A percentile compares a stretch with the other conserved stretches of the same genome.
These are phyloP conservation scores for Sugiyamaella valdiviana DNA, from an alignment of 805 yeast genomes.

Conservation along the genomic window DNA sequence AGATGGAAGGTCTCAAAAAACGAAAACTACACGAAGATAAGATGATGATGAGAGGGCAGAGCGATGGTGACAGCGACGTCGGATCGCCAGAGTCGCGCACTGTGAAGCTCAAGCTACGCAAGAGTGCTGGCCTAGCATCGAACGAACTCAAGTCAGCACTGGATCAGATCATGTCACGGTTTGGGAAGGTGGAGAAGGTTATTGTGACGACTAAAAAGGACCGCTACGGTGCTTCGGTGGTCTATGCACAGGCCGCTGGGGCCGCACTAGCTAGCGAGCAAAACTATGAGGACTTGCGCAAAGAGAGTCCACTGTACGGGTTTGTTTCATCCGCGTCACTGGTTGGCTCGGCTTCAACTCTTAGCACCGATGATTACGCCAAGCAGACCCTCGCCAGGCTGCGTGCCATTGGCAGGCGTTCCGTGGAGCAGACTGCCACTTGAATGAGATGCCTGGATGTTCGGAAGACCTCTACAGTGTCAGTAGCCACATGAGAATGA, in stretches of 20 bases:
- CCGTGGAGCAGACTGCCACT: neutral
- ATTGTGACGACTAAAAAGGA: constrained; percentile 3
- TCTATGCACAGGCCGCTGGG: neutral
- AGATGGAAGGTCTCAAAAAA: constrained; percentile 16
- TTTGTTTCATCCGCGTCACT: neutral
- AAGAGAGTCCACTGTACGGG: neutral
- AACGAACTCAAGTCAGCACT: neutral
- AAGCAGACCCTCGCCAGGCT: neutral
- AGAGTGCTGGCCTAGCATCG: neutral
- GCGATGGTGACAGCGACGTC: neutral
- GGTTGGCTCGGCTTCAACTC: neutral
- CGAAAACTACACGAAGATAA: constrained; percentile 12
- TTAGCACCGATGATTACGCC: neutral
- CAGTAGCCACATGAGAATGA: constrained; percentile 68
- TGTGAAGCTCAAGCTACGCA: constrained; percentile 5
- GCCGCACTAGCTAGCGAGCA: neutral
- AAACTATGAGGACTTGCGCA: neutral
- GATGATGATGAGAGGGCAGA: neutral
- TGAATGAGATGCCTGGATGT: neutral
- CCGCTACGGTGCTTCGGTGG: constrained; percentile 2
- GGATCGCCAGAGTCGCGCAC: neutral
- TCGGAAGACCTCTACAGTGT: neutral
- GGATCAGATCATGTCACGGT: neutral
- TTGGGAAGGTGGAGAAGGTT: constrained; percentile 3
- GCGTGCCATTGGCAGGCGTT: neutral